phyloP scores from a whole-genome alignment of 441 rosid genomes.

The Euphorbia corollata region DNA sequence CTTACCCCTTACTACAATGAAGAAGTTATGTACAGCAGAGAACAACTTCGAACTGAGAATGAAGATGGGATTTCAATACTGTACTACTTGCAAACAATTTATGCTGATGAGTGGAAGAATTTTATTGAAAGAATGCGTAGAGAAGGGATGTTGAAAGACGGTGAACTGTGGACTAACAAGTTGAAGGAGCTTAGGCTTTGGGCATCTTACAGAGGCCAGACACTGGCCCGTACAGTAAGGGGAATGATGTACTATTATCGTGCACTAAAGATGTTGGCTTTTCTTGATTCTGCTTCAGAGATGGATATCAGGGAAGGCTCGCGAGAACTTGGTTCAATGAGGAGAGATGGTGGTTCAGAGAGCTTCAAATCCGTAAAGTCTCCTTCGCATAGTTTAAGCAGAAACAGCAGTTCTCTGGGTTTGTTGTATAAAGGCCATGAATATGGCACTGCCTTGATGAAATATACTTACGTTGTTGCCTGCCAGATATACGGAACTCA shows the following conservation, averaged over 20 bases:
- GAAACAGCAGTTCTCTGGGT: slow-evolving; percentile 42
- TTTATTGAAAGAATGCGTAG: slow-evolving; percentile 76
- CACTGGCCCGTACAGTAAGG: slow-evolving; percentile 74
- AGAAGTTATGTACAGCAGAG: slow-evolving; percentile 75
- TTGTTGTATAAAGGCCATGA: slow-evolving; percentile 65
- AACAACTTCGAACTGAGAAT: slow-evolving; percentile 70
- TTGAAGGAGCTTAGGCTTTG: slow-evolving; percentile 77
- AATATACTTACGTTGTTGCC: slow-evolving; percentile 75
- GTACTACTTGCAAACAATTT: slow-evolving; percentile 79
- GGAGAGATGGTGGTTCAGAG: slow-evolving; percentile 39
- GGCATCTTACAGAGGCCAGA: slow-evolving; percentile 93
- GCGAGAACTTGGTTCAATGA: slow-evolving; percentile 48
- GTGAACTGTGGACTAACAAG: slow-evolving; percentile 58
- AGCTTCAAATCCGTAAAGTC: slow-evolving; percentile 35
- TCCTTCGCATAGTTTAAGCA: slow-evolving; percentile 37
- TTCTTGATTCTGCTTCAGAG: slow-evolving; percentile 85
- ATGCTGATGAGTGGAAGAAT: slow-evolving; percentile 81
- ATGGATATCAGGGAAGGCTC: slow-evolving; percentile 59
- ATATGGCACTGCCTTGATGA: slow-evolving; percentile 71
- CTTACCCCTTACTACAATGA: slow-evolving; percentile 86
- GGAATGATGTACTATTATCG: slow-evolving; percentile 93
- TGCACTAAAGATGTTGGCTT: slow-evolving; percentile 78
- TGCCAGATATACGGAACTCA: slow-evolving; percentile 80
- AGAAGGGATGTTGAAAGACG: slow-evolving; percentile 63
- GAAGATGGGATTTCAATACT: slow-evolving; percentile 86